These are phyloP conservation scores for Aphanomyces astaci DNA, from an alignment of 352 stramenopile genomes.

Conservation along the genomic window DNA sequence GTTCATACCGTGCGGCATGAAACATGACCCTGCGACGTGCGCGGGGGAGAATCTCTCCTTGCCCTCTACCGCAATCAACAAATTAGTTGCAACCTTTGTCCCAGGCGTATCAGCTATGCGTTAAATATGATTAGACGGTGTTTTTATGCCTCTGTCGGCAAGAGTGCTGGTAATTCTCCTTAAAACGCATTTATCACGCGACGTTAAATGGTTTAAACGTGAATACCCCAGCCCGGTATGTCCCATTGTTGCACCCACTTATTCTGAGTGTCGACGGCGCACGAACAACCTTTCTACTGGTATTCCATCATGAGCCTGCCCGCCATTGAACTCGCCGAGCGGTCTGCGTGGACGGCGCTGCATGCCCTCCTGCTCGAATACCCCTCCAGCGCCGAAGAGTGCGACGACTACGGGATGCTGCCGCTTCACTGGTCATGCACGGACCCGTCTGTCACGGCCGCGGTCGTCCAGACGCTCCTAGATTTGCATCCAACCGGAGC, in stretches of 20 bases:
- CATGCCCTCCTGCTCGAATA: slow-evolving; percentile 45
- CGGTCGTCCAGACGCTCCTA: slow-evolving; percentile 55
- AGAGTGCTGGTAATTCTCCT: background rate
- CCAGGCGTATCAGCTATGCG: background rate
- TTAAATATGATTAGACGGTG: background rate
- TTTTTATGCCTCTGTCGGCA: background rate
- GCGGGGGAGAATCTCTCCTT: no score
- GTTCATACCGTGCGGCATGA: no score
- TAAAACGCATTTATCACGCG: background rate
- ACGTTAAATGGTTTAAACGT: background rate
- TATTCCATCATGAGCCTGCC: slow-evolving; percentile 16
- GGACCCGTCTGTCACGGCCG: slow-evolving; percentile 53
- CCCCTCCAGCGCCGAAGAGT: slow-evolving; percentile 51
- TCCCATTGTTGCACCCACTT: background rate
- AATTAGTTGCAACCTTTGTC: no score
- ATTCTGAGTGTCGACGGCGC: background rate
- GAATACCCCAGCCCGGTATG: background rate
- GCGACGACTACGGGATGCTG: slow-evolving; percentile 83
- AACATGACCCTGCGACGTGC: no score
- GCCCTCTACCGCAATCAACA: no score
- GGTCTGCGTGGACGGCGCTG: slow-evolving; percentile 56
- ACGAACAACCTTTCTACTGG: background rate
- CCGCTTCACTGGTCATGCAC: slow-evolving; percentile 80
- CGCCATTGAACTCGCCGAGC: slow-evolving; percentile 66
- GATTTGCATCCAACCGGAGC: slow-evolving; percentile 47